A percentile compares a stretch with the other conserved stretches of the same genome.
phyloP scores from a whole-genome alignment of 208 protist species.

The Leishmania mexicana region DNA sequence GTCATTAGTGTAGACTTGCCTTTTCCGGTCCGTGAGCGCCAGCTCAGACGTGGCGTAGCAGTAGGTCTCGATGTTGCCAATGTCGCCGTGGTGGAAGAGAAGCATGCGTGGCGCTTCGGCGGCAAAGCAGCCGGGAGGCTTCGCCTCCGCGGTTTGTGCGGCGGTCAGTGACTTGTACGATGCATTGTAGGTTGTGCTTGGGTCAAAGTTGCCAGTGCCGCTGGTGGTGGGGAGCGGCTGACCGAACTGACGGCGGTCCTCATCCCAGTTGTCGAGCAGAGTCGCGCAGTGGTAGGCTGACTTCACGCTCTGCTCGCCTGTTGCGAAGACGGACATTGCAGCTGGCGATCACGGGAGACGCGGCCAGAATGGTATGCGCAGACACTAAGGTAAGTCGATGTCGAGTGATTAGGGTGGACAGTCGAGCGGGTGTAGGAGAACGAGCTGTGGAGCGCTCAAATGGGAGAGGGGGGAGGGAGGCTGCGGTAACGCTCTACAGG shows the following conservation, averaged over 20 bases:
- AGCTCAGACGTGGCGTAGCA: slow-evolving; percentile 67
- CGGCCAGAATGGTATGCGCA: background rate
- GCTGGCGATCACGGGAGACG: background rate
- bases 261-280: slow-evolving; percentile 87
- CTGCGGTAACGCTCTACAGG: background rate
- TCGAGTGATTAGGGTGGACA: too few relatives aligned
- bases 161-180: slow-evolving; percentile 50
- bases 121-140: slow-evolving; percentile 58
- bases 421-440: background rate
- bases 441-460: too few relatives aligned
- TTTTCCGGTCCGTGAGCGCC: slow-evolving; percentile 55
- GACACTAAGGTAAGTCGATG: background rate
- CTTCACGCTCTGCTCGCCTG: slow-evolving; percentile 46
- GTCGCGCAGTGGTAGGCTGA: slow-evolving; percentile 87
- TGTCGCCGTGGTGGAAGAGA: slow-evolving; percentile 87
- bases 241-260: slow-evolving; percentile 65
- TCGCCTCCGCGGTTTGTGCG: slow-evolving; percentile 42
- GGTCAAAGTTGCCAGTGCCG: slow-evolving; percentile 23
- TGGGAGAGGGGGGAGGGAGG: background rate
- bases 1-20: slow-evolving; percentile 42
- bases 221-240: slow-evolving; percentile 12
- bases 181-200: slow-evolving; percentile 54
- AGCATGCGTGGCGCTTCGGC: slow-evolving; percentile 68
- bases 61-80: slow-evolving; percentile 52
- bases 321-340: slow-evolving; percentile 24